Percentiles rank a stretch among this genome's conserved stretches.
Conservation (phyloP, 495 filamentous ascomycete species). For the Tuber brumale region DNA sequence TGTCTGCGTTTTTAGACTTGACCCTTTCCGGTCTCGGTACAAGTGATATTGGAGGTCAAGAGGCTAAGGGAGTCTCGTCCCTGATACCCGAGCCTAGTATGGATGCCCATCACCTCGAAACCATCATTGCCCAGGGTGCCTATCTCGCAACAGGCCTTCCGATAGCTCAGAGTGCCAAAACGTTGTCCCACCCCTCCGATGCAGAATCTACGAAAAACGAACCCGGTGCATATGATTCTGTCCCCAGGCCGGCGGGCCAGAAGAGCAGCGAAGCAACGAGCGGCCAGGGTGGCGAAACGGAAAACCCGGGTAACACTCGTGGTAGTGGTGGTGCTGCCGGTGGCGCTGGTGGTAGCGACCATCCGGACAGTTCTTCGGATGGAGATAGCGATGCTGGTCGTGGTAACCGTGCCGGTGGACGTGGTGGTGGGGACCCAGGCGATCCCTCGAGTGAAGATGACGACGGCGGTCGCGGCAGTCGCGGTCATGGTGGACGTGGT, state of each 20-base stretch:
- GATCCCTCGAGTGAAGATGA: neutral
- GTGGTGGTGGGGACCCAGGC: neutral
- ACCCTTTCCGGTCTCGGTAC: neutral
- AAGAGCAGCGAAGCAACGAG: neutral
- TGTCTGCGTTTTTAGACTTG: neutral
- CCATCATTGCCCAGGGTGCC: neutral
- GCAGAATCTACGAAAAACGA: neutral
- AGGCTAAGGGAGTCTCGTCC: neutral
- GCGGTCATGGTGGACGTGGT: neutral
- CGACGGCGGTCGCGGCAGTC: neutral
- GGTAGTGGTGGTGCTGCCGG: neutral
- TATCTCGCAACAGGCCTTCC: neutral
- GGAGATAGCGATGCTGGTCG: neutral
- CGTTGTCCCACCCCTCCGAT: neutral
- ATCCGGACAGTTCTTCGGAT: neutral
- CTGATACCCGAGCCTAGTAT: neutral
- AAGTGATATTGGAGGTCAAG: neutral
- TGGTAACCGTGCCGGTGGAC: neutral
- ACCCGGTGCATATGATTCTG: neutral
- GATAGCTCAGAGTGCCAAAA: neutral
- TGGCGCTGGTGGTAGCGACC: neutral
- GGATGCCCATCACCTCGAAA: neutral
- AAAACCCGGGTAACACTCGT: neutral
- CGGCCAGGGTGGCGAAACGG: neutral
- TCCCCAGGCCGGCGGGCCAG: neutral